phyloP scores from a whole-genome alignment of 2,329 filamentous ascomycete species.

The Colletotrichum sp. region DNA sequence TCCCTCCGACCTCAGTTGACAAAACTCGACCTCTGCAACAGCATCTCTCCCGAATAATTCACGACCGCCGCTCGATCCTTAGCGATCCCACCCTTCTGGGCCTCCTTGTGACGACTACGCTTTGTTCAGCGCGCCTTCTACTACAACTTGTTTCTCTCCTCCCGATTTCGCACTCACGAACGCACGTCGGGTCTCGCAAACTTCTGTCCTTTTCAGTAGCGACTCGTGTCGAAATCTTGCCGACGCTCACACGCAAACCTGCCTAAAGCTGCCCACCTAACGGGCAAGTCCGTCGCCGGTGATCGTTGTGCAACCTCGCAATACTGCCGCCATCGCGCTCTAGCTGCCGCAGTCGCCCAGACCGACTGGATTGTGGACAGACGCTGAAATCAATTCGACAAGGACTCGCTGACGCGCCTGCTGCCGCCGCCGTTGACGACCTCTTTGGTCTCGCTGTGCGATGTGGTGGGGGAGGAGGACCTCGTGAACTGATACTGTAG shows the following conservation, averaged over 20 bases:
- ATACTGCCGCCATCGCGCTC: background rate
- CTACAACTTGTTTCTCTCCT: background rate
- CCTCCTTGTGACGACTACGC: background rate
- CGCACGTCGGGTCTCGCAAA: background rate
- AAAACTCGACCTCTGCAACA: background rate
- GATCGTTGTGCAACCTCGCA: background rate
- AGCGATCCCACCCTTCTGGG: background rate
- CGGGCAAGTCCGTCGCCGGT: background rate
- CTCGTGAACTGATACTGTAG: conserved; percentile 38
- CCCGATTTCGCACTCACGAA: background rate
- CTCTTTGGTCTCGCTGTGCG: conserved; percentile 38
- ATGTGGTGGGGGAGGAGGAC: conserved; percentile 50
- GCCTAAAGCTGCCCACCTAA: background rate
- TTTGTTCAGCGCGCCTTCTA: background rate
- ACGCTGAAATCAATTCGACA: background rate
- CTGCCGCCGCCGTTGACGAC: conserved; percentile 15
- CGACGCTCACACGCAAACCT: background rate
- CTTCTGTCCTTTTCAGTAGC: background rate
- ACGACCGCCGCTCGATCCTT: background rate
- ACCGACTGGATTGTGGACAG: conserved; percentile 13
- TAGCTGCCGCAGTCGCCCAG: conserved; percentile 14
- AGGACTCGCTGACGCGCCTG: conserved; percentile 22
- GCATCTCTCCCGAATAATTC: background rate
- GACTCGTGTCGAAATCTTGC: background rate
- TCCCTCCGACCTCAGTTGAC: background rate